A percentile compares a stretch with the other conserved stretches of the same genome.
These are phyloP conservation scores for Lactarius hengduanensis DNA, from an alignment of 768 basidiomycete genomes.

Conservation along the genomic window DNA sequence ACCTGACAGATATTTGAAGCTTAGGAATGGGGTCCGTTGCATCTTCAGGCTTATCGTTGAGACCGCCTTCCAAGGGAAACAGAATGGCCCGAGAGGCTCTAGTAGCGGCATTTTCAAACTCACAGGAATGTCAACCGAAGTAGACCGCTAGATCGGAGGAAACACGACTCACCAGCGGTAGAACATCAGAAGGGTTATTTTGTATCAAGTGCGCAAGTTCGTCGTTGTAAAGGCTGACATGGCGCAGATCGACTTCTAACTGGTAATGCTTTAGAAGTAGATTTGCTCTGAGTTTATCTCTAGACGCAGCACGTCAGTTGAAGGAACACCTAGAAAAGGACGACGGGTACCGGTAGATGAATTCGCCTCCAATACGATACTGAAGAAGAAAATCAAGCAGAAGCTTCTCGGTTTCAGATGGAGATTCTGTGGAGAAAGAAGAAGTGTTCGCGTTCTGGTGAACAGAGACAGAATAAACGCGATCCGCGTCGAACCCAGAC, in stretches of 20 bases:
- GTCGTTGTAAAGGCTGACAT: constrained; percentile 74
- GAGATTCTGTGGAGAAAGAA: constrained; percentile 60
- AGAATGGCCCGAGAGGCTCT: constrained; percentile 81
- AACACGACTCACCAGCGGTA: constrained; percentile 67
- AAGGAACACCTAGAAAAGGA: background rate
- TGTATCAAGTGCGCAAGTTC: constrained; percentile 91
- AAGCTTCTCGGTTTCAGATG: constrained; percentile 77
- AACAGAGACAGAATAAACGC: constrained; percentile 77
- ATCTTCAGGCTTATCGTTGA: constrained; percentile 45
- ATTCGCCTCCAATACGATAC: constrained; percentile 87
- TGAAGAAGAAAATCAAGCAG: constrained; percentile 84
- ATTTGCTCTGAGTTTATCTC: constrained; percentile 89
- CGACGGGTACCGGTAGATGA: constrained; percentile 75
- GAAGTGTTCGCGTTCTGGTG: constrained; percentile 59
- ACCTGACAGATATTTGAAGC: constrained; percentile 84
- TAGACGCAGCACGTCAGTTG: constrained; percentile 28
- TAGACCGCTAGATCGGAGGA: background rate
- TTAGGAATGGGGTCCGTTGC: constrained; percentile 52
- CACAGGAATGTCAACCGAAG: constrained; percentile 7
- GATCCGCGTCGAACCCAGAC: constrained; percentile 87
- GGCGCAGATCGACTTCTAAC: constrained; percentile 55
- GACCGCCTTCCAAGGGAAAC: constrained; percentile 67
- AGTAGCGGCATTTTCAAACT: constrained; percentile 93
- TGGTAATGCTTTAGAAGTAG: constrained; percentile 81
- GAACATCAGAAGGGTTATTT: constrained; percentile 81